phyloP scores from a whole-genome alignment of 1,284 basidiomycete species.

The Exobasidium cylindrosporum region DNA sequence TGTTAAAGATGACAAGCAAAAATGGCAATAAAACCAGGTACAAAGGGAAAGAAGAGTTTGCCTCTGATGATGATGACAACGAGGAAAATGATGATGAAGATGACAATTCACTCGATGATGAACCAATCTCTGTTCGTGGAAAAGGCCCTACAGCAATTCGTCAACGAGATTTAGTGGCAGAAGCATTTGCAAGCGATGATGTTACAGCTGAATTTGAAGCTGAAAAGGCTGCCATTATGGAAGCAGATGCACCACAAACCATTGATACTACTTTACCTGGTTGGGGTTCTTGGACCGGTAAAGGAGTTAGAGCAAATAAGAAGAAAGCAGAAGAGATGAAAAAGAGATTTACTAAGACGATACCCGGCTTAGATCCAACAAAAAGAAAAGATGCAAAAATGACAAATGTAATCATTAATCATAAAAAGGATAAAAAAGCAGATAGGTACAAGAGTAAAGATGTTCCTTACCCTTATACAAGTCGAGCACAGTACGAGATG shows the following conservation, averaged over 20 bases:
- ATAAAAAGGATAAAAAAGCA: slow-evolving; percentile 89
- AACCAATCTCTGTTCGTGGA: slow-evolving; percentile 8
- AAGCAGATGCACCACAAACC: slow-evolving; percentile 74
- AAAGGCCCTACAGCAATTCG: slow-evolving; percentile 42
- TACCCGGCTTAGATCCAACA: slow-evolving; percentile 68
- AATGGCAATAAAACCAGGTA: slow-evolving; percentile 4
- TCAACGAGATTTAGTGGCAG: slow-evolving; percentile 83
- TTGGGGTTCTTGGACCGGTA: slow-evolving; percentile 92
- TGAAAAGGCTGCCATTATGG: slow-evolving; percentile 73
- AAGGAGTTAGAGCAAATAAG: slow-evolving; percentile 61
- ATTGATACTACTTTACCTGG: slow-evolving; percentile 89
- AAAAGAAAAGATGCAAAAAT: slow-evolving; percentile 79
- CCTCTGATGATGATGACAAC: background rate
- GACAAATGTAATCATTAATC: slow-evolving; percentile 86
- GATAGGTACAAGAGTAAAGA: slow-evolving; percentile 82
- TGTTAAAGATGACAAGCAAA: slow-evolving; percentile 5
- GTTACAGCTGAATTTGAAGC: slow-evolving; percentile 84
- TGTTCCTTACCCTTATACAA: slow-evolving; percentile 81
- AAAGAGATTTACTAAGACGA: slow-evolving; percentile 1
- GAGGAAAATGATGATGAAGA: slow-evolving; percentile 19
- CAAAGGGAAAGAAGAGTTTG: slow-evolving; percentile 20
- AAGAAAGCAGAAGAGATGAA: slow-evolving; percentile 12
- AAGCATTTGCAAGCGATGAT: slow-evolving; percentile 93
- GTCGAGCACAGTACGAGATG: slow-evolving; percentile 81
- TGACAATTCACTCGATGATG: slow-evolving; percentile 6